phyloP scores from a whole-genome alignment of 139 green algal genomes.

The Klebsormidium nitens region DNA sequence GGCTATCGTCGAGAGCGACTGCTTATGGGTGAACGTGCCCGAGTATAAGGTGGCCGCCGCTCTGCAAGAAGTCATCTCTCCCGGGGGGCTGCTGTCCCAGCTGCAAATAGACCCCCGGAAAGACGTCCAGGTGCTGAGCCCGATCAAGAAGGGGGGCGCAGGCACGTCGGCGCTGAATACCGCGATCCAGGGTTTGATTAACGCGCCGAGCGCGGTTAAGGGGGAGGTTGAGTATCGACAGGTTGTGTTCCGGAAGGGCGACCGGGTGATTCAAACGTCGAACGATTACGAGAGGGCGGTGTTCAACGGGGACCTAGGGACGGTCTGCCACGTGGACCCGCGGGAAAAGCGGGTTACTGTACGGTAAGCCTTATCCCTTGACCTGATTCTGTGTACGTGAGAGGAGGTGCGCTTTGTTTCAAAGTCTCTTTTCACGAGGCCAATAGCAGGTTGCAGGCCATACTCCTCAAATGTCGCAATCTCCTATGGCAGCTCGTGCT shows the following conservation, averaged over 20 bases:
- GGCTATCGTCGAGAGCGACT: no score
- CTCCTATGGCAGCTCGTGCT: no score
- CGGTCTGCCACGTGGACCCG: slow-evolving; percentile 40
- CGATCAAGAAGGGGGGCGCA: slow-evolving; percentile 38
- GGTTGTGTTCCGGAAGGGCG: slow-evolving; percentile 48
- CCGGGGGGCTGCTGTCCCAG: neutral
- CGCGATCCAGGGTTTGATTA: neutral
- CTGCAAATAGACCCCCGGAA: neutral
- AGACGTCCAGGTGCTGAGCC: slow-evolving; percentile 19
- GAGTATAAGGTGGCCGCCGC: no score
- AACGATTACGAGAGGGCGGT: slow-evolving; percentile 75
- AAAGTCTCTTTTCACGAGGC: no score
- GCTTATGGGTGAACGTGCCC: no score
- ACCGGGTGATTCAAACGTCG: slow-evolving; percentile 58
- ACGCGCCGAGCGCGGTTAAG: neutral
- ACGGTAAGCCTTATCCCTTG: no score
- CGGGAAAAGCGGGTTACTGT: slow-evolving; percentile 10
- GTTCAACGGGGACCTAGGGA: slow-evolving; percentile 77
- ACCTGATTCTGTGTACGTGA: no score
- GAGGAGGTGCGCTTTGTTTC: no score
- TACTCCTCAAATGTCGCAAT: no score
- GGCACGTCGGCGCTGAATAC: neutral
- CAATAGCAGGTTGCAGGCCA: no score
- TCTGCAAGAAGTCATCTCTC: neutral
- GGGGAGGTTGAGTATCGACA: neutral